Evolutionary conservation across 2,329 filamentous ascomycete genomes (phyloP).

Genomic region (Hansfordia pulvinata): DNA sequence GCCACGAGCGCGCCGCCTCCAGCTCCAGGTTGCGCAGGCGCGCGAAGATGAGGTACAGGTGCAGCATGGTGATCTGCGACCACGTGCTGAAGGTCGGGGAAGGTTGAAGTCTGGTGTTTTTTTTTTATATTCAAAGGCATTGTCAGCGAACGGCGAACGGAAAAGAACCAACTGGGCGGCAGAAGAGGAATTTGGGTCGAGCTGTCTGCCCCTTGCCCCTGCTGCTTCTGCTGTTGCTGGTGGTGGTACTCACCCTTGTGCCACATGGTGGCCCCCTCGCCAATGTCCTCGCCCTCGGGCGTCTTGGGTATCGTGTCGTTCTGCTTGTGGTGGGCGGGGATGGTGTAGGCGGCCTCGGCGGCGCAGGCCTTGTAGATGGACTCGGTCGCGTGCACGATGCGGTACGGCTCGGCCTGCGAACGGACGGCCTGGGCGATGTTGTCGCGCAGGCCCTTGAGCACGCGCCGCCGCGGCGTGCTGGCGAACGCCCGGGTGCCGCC

Average conservation of each 20-base stretch:
- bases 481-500: slow-evolving; percentile 20
- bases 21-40: slow-evolving; percentile 68
- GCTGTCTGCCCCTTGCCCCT: no score
- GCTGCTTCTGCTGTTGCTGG: no score
- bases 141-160: not conserved
- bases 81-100: slow-evolving; percentile 85
- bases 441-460: slow-evolving; percentile 14
- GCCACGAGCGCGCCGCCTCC: slow-evolving; percentile 60
- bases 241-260: slow-evolving; percentile 64
- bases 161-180: not conserved
- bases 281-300: slow-evolving; percentile 70
- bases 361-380: slow-evolving; percentile 65
- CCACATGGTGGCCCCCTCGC: slow-evolving; percentile 65
- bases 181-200: no score
- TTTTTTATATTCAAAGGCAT: no score
- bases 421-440: slow-evolving; percentile 11
- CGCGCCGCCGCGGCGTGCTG: slow-evolving; percentile 17
- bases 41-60: slow-evolving; percentile 84
- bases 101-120: slow-evolving; percentile 71
- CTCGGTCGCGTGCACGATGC: slow-evolving; percentile 69
- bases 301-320: slow-evolving; percentile 56
- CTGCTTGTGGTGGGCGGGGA: slow-evolving; percentile 53
- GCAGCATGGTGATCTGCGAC: slow-evolving; percentile 91
- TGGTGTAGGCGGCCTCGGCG: slow-evolving; percentile 60
- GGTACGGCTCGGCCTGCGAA: slow-evolving; percentile 37